Evolutionary conservation across 805 yeast species (phyloP), one percentile per base, ranked within the genome.

Genomic region (Maudiozyma turicensis): DNA sequence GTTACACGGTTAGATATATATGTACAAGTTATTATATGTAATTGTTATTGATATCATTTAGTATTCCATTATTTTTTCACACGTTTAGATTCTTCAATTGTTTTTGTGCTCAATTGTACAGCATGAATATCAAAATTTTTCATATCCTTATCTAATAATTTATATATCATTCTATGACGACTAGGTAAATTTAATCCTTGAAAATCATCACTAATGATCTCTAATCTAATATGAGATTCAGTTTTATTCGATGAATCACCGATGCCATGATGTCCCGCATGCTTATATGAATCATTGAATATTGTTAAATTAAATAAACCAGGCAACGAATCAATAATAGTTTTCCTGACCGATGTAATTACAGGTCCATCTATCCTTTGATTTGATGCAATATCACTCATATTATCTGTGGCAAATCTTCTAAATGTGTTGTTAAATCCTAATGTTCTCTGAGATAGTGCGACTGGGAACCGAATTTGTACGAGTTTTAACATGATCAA

Each of bases 221-320:
- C 82, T 37, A 91, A 65, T 49, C 87, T 68, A 66, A 90, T 88
- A 64, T 91, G 97, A 0, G 95, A 83, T 66, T 91, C 97, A 2
- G 76, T 73, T 13, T 70, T 72, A 65, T 88, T 88, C 1, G 74
- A 56, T 8, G 90, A 87, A 4, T 83, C 88, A 47, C 81, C 75
- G 70, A 87, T 75, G 1, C 95, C 89, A 50, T 81, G 82, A 65
- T 91, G 98, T 54, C 86, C 90, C 1, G 89, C 79, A 66, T 91
- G 98, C 62, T 85, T 85, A 66, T 80, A 80, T 6, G 96, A 86
- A 66, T 91, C 97, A 63, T 91, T 91, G 50, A 70, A 71, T 6
- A 91, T 74, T 33, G 70, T 74, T 54, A 77, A 72, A n/a, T 48
- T 46, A 1, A 13, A 8, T 9, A 47, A 29, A 6, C 46, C 52